These are phyloP conservation scores for Paulownia fortunei DNA, from an alignment of 257 asterid species.

Conservation along the genomic window DNA sequence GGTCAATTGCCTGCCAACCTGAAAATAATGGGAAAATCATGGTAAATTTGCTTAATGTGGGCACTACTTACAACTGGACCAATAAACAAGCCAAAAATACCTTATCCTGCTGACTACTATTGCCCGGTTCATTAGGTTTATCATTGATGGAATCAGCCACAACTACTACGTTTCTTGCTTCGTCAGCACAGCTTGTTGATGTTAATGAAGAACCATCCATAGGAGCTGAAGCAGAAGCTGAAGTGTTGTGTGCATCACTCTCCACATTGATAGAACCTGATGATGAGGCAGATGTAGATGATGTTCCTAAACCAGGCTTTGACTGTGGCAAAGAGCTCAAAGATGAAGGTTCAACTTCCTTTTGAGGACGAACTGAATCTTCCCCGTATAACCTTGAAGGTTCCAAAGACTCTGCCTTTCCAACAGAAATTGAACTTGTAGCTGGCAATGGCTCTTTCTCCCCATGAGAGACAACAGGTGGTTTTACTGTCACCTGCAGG, in stretches of 20 bases:
- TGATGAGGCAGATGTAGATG: conserved; percentile 32
- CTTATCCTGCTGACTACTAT: conserved; percentile 47
- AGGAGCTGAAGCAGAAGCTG: conserved; percentile 38
- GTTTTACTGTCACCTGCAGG: conserved; percentile 75
- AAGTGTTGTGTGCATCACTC: conserved; percentile 30
- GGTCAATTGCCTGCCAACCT: conserved; percentile 51
- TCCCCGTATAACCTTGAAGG: conserved; percentile 43
- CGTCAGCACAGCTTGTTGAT: conserved; percentile 35
- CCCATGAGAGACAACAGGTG: conserved; percentile 55
- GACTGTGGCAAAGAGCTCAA: conserved; percentile 45
- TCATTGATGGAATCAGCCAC: conserved; percentile 44
- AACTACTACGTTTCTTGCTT: conserved; percentile 29
- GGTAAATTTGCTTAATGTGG: conserved; percentile 21
- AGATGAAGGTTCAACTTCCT: conserved; percentile 47
- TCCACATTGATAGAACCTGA: conserved; percentile 44
- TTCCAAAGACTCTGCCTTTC: conserved; percentile 51
- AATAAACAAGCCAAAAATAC: conserved; percentile 45
- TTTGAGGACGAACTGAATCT: conserved; percentile 41
- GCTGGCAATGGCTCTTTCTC: conserved; percentile 56
- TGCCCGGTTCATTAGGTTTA: conserved; percentile 40
- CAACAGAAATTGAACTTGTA: conserved; percentile 44
- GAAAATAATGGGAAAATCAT: conserved; percentile 28
- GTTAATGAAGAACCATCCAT: conserved; percentile 33
- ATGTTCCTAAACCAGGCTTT: conserved; percentile 51
- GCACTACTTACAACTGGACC: conserved; percentile 14